Conservation (phyloP, 2,329 filamentous ascomycete species). For the Diaporthe caulivora region DNA sequence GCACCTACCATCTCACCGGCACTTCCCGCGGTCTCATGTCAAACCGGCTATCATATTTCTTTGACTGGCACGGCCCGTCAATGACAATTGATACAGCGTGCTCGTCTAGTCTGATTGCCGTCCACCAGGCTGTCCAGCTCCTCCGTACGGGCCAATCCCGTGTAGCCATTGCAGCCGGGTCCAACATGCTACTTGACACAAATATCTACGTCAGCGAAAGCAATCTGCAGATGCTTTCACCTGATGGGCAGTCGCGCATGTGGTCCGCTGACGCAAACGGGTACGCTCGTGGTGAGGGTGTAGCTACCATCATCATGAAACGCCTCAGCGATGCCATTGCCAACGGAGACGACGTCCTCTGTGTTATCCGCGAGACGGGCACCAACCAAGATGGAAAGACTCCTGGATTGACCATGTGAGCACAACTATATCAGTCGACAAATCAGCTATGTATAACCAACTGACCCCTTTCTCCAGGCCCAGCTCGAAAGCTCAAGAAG, state of each 20-base stretch:
- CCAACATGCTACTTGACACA: constrained; percentile 50
- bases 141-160: constrained; percentile 48
- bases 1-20: constrained; percentile 50
- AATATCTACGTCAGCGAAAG: constrained; percentile 27
- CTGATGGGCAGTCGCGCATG: constrained; percentile 28
- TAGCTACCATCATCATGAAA: background rate
- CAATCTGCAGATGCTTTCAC: constrained; percentile 9
- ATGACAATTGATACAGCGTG: constrained; percentile 60
- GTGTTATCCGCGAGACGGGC: background rate
- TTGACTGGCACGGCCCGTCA: constrained; percentile 54
- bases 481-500: constrained; percentile 53
- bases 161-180: constrained; percentile 50
- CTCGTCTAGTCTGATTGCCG: constrained; percentile 52
- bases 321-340: background rate
- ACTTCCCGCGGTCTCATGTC: constrained; percentile 47
- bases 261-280: background rate
- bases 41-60: constrained; percentile 56
- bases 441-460: background rate
- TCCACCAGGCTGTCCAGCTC: constrained; percentile 53
- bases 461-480: constrained; percentile 53
- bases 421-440: no score
- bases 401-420: constrained; percentile 7
- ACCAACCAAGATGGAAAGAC: constrained; percentile 17
- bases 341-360: background rate
- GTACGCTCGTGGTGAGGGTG: background rate